Conservation (phyloP, 1,139 yeast genomes). For the Suhomyces coccinellae region DNA sequence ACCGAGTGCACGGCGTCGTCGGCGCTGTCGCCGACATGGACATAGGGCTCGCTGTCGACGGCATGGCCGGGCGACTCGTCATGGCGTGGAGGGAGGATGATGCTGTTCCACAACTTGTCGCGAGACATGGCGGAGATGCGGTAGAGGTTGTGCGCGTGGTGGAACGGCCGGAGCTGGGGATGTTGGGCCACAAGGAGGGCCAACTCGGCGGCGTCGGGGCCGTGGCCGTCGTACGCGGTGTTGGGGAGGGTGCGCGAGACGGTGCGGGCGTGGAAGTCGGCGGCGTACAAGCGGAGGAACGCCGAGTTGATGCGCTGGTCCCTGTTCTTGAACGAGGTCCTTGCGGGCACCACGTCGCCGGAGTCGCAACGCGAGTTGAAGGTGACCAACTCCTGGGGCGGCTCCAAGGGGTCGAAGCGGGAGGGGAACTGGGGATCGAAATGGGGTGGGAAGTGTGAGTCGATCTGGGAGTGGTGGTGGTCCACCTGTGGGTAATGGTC, state of each 20-base stretch:
- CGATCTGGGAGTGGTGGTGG: too few species aligned
- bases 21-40: conserved; percentile 18
- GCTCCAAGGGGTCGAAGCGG: background rate
- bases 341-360: conserved; percentile 3
- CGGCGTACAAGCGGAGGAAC: conserved; percentile 49
- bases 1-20: conserved; percentile 9
- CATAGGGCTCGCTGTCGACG: conserved; percentile 26
- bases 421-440: too few species aligned
- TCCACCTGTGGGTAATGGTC: too few species aligned
- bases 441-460: too few species aligned
- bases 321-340: conserved; percentile 32
- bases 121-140: conserved; percentile 39
- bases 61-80: conserved; percentile 35
- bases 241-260: conserved; percentile 30
- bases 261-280: conserved; percentile 41
- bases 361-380: conserved; percentile 5
- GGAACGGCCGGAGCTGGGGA: conserved; percentile 30
- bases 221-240: conserved; percentile 27
- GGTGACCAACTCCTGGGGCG: conserved; percentile 11
- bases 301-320: conserved; percentile 49
- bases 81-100: conserved; percentile 48
- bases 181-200: conserved; percentile 10
- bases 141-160: conserved; percentile 27
- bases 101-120: conserved; percentile 51
- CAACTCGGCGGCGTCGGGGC: conserved; percentile 21